Base-by-base conservation (phyloP, 2,329 filamentous ascomycete species). In the Immersiporthe knoxdaviesiana region DNA sequence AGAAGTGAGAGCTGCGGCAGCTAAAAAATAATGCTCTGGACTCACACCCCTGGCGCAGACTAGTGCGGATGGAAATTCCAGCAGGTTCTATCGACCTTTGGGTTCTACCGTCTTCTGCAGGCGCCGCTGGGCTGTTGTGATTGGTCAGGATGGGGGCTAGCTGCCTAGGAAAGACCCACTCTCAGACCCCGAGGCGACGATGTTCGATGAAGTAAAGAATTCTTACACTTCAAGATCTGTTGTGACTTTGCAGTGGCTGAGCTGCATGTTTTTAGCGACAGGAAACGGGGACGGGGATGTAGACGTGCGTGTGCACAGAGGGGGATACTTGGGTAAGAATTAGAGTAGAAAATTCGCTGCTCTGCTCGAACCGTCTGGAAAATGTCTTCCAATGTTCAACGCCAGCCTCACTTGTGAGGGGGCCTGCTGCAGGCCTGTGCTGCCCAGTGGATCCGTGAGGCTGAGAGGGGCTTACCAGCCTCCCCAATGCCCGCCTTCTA, bases 21-120 rank as follows among this genome's bases (percentile, higher is more conserved):
- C 69, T 69, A 65, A 69, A 71, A 71, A 69, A 70, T 67, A 68
- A 65, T 69, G 41, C 69, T 62, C 60, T 54, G 67, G 68, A 47
- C 65, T 59, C 67, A 54, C 47, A 8, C 62, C 62, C 62, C 62
- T 54, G 62, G 62, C 62, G 62, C 62, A 14, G 37, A 56, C 63
- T 65, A 65, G 50, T 54, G 69, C 66, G 24, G 61, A 63, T 68
- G 63, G 66, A 69, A 70, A 70, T 70, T 70, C 69, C 65, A 68
- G 61, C 66, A 70, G 69, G 65, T 70, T 70, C 69, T 68, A 68
- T 66, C 61, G 69, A 65, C 63, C 44, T 65, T 65, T 67, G 66
- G 66, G 63, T 64, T 70, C 65, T 56, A 65, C 37, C 44, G 62
- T 54, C 66, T 67, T 62, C 6, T 66, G 59, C 61, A 47, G 60